These are phyloP conservation scores for Tuber brumale DNA, from an alignment of 495 filamentous ascomycete species.

Conservation along the genomic window DNA sequence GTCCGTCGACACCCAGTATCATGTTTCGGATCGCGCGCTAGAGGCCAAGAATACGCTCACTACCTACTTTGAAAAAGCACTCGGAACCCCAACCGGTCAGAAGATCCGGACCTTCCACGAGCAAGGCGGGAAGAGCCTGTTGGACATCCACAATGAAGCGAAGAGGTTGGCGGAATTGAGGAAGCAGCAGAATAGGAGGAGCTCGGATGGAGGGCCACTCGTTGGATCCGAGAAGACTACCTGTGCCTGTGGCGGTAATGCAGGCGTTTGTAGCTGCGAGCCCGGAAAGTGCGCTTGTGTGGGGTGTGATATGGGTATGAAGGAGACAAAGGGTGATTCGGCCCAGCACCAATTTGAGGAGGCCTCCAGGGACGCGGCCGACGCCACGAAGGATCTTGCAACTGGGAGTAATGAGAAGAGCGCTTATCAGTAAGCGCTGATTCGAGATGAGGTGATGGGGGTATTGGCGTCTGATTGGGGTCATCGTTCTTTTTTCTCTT, in stretches of 20 bases:
- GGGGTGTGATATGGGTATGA: slow-evolving; percentile 39
- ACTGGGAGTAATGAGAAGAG: slow-evolving; percentile 12
- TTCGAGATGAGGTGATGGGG: background rate
- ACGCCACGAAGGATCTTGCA: slow-evolving; percentile 18
- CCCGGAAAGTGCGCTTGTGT: slow-evolving; percentile 43
- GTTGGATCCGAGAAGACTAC: slow-evolving; percentile 40
- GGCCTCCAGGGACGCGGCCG: slow-evolving; percentile 19
- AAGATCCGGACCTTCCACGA: slow-evolving; percentile 80
- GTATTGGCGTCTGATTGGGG: background rate
- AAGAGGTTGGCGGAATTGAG: slow-evolving; percentile 79
- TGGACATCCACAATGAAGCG: slow-evolving; percentile 89
- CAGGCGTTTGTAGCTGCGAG: slow-evolving; percentile 38
- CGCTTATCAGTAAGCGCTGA: slow-evolving; percentile 10
- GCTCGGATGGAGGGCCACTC: slow-evolving; percentile 30
- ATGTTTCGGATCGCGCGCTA: slow-evolving; percentile 45
- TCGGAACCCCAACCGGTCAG: slow-evolving; percentile 75
- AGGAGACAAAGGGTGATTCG: slow-evolving; percentile 14
- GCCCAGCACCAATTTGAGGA: slow-evolving; percentile 25
- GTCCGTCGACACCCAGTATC: slow-evolving; percentile 47
- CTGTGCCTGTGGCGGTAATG: slow-evolving; percentile 39
- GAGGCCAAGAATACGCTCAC: slow-evolving; percentile 48
- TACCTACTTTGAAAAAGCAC: slow-evolving; percentile 88
- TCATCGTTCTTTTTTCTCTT: background rate
- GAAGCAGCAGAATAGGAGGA: slow-evolving; percentile 57
- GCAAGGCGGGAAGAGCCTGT: slow-evolving; percentile 70